Conservation (phyloP, 345 rosid species). For the Gossypium sturtianum region DNA sequence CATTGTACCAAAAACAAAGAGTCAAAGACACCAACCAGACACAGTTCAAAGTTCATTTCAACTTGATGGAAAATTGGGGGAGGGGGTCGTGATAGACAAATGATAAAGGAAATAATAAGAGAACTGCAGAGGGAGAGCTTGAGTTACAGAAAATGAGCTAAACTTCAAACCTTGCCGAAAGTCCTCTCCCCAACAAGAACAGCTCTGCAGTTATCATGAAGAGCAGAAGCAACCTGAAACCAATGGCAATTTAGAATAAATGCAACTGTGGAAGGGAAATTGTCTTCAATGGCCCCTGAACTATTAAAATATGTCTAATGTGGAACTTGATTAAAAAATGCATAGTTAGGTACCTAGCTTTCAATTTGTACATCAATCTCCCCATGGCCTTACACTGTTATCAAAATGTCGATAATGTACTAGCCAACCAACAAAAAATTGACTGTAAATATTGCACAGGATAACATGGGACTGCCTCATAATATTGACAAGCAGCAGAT, state of each 20-base stretch:
- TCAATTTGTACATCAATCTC: not conserved
- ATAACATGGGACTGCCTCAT: not conserved
- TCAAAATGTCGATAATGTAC: not conserved
- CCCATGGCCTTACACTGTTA: not conserved
- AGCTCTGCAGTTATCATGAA: slow-evolving; percentile 96
- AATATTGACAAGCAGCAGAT: not conserved
- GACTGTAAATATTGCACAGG: not conserved
- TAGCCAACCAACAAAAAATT: not conserved
- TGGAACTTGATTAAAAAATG: not conserved
- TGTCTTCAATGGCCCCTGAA: not conserved
- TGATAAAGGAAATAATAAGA: not conserved
- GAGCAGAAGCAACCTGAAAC: slow-evolving; percentile 91
- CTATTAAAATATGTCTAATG: not conserved
- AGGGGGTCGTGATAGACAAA: not conserved
- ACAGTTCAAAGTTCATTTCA: not conserved
- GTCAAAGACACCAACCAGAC: not conserved
- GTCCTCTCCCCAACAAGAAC: slow-evolving; percentile 91
- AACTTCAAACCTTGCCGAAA: slow-evolving; percentile 67
- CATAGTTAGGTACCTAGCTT: not conserved
- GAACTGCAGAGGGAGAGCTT: not conserved
- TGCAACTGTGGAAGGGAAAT: not conserved
- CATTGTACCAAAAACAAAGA: not conserved
- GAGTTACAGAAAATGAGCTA: not conserved
- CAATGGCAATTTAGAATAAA: slow-evolving; percentile 9
- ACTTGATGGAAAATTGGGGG: not conserved